phyloP scores from a whole-genome alignment of 768 basidiomycete species.

The Xerocomus spinulosus region DNA sequence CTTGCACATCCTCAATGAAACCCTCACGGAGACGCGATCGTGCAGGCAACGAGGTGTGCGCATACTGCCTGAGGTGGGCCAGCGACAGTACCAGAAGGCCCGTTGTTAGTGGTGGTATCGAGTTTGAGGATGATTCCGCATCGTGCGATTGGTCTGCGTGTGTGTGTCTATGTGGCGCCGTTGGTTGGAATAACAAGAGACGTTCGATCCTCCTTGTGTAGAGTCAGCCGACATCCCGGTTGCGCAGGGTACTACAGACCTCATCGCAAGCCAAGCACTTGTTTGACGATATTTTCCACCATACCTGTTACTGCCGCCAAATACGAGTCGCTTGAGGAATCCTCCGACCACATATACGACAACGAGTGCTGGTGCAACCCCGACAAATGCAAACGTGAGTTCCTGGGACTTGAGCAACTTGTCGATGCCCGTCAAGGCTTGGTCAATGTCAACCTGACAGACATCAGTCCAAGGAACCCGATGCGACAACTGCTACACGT shows the following conservation, averaged over 20 bases:
- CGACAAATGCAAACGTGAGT: conserved; percentile 94
- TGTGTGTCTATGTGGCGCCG: conserved; percentile 14
- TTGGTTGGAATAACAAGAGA: conserved; percentile 52
- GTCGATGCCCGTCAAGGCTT: conserved; percentile 87
- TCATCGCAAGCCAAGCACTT: conserved; percentile 67
- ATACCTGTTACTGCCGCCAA: conserved; percentile 46
- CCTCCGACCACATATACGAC: conserved; percentile 67
- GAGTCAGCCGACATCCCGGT: conserved; percentile 5
- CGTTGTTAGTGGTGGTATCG: conserved; percentile 52
- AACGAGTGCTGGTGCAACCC: conserved; percentile 84
- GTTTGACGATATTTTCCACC: conserved; percentile 54
- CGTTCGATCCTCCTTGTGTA: conserved; percentile 58
- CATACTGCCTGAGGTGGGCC: conserved; percentile 62
- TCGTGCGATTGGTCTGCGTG: conserved; percentile 4
- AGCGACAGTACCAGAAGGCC: conserved; percentile 73
- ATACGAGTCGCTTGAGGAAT: conserved; percentile 48
- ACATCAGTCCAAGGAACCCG: neutral
- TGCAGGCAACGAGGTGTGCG: conserved; percentile 49
- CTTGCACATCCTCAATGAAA: conserved; percentile 80
- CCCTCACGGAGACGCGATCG: conserved; percentile 64
- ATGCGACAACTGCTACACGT: neutral
- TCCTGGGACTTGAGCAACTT: conserved; percentile 91
- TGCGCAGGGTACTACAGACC: conserved; percentile 36
- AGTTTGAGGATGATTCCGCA: conserved; percentile 10
- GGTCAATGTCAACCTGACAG: conserved; percentile 81